A percentile compares a stretch with the other conserved stretches of the same genome.
These are phyloP conservation scores for Gaertneriomyces sp. DNA, from an alignment of 192 early-diverging fungal genomes.

Conservation along the genomic window DNA sequence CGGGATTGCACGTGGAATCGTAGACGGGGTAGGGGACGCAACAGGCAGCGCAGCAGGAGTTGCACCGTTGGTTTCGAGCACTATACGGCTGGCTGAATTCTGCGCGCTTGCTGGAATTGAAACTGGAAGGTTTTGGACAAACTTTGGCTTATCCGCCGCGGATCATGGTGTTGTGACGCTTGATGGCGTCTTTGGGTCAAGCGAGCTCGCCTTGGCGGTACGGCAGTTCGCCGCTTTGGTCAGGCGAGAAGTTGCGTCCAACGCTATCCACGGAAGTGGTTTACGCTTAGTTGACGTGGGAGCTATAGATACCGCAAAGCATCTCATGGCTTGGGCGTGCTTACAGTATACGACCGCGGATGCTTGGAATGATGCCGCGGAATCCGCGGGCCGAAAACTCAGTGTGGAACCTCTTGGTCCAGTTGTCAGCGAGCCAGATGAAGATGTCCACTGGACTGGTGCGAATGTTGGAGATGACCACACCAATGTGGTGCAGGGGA, in stretches of 20 bases:
- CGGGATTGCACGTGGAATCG: slow-evolving; percentile 29
- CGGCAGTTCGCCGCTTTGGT: slow-evolving; percentile 32
- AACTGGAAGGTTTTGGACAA: slow-evolving; percentile 39
- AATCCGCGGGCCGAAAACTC: background rate
- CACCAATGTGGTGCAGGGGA: slow-evolving; percentile 18
- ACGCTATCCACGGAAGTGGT: slow-evolving; percentile 5
- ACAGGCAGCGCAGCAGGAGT: slow-evolving; percentile 26
- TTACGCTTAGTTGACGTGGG: slow-evolving; percentile 17
- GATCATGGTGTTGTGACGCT: slow-evolving; percentile 24
- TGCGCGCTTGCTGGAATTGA: slow-evolving; percentile 39
- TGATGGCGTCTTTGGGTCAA: slow-evolving; percentile 44
- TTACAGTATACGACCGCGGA: slow-evolving; percentile 31
- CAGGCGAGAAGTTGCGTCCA: slow-evolving; percentile 21
- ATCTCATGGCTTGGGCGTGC: slow-evolving; percentile 38
- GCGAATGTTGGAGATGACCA: background rate
- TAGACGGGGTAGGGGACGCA: slow-evolving; percentile 36
- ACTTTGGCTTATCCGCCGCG: slow-evolving; percentile 33
- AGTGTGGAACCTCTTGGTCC: background rate
- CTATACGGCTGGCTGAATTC: slow-evolving; percentile 37
- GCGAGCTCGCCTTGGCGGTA: slow-evolving; percentile 31
- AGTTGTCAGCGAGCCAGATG: slow-evolving; percentile 15
- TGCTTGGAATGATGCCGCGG: slow-evolving; percentile 17
- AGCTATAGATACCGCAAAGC: slow-evolving; percentile 12
- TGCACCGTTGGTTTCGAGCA: slow-evolving; percentile 28
- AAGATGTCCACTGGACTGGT: slow-evolving; percentile 14